Conservation (phyloP, 768 basidiomycete genomes). For the Porphyrellus cyaneotinctus region DNA sequence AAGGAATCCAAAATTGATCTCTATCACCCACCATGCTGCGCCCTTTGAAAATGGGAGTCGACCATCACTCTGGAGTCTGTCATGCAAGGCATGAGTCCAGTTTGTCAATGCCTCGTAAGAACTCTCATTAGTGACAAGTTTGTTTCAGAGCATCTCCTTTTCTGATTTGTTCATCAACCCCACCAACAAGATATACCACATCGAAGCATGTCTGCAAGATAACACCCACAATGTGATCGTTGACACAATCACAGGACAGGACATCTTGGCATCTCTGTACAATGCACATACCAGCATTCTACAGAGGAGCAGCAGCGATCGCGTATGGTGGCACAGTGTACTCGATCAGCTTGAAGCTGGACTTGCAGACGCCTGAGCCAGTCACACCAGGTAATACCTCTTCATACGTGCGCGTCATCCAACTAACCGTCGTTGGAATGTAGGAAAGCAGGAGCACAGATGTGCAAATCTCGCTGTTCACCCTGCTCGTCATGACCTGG, state of each 20-base stretch:
- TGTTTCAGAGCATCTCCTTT: conserved; percentile 28
- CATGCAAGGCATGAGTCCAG: conserved; percentile 39
- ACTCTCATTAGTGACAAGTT: neutral
- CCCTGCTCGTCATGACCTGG: conserved; percentile 50
- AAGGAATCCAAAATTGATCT: too few species aligned
- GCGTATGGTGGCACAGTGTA: conserved; percentile 48
- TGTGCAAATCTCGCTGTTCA: conserved; percentile 63
- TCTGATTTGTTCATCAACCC: conserved; percentile 53
- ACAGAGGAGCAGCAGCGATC: conserved; percentile 62
- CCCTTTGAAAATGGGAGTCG: conserved; percentile 63
- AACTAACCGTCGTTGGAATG: conserved; percentile 2
- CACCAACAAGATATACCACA: conserved; percentile 43
- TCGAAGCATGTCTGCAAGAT: conserved; percentile 58
- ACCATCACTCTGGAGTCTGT: conserved; percentile 52
- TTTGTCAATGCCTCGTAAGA: neutral
- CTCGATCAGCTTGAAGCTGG: conserved; percentile 19
- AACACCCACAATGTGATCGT: conserved; percentile 56
- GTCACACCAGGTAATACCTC: conserved; percentile 56
- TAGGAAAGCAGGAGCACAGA: conserved; percentile 38
- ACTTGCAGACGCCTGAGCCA: conserved; percentile 35
- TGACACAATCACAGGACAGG: conserved; percentile 41
- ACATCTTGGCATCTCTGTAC: conserved; percentile 52
- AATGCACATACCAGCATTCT: conserved; percentile 58
- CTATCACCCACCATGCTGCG: conserved; percentile 26
- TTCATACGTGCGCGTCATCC: neutral